Base-by-base conservation (phyloP, 345 rosid species). In the Ceriops decandra region DNA sequence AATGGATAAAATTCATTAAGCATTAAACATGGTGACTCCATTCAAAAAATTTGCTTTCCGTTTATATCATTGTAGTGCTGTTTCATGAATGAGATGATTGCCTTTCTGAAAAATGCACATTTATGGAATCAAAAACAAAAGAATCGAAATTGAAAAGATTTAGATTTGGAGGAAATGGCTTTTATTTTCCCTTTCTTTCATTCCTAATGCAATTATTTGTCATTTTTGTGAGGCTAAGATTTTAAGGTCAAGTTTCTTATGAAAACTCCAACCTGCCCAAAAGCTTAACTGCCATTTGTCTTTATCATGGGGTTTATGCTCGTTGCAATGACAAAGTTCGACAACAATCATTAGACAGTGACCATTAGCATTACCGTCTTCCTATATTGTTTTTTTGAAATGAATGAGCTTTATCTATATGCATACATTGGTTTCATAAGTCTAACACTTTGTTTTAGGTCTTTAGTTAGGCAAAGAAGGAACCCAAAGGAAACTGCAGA, bases 401-500 rank as follows among this genome's bases (percentile, higher is more conserved):
- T 22, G 33, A 36, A 38, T 68, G 58, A 47, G 35, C 31, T 53
- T 26, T 66, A 32, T 42, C 4, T 66, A 52, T 15, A 71, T 24
- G 3, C 27, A 56, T 56, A 30, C 38, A 47, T 22, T 26, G 26
- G 20, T 64, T 74, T 31, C 35, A 8, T 21, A 53, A 65, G 53
- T 58, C 52, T 33, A 63, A 64, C 49, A 61, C 28, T 76, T 58
- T 64, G 32, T 47, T 59, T 24, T 66, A 90, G 97, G 82, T 90
- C 92, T 69, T 78, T 86, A 20, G 83, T 89, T 63, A 88, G 96
- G 63, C 96, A 85, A 81, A 90, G 97, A 85, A 86, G 97, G 82
- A 90, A 86, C 77, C 96, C 87, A 19, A 91, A 76, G 75, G 99
- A 91, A 90, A 82, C 92, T 68, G 90, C 97, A 22, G 97, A 91